Base-by-base conservation (phyloP, 2,329 filamentous ascomycete genomes). In the Colletotrichum incanum region DNA sequence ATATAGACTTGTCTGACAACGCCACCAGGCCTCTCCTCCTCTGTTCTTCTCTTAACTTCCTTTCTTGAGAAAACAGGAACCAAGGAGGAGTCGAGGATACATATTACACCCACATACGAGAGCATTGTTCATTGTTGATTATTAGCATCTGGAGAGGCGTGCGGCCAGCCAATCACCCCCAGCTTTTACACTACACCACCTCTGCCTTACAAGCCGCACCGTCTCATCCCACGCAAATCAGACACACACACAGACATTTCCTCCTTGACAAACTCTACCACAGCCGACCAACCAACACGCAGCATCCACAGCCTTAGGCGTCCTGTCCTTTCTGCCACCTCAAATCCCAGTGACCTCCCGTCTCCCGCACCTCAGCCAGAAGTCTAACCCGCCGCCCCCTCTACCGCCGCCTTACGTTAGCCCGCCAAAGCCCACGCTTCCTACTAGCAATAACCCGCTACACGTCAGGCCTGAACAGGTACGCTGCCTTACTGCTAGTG, bases 391-490 rank as follows among this genome's bases (percentile, higher is more conserved):
- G 28, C 39, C 23, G 26, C 49, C 37, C 37, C 37, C 28, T 20
- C 34, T 9, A 18, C 65, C 49, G 47, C 58, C 60, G 66, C 61
- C 67, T 61, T 71, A 67, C 63, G 63, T 70, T 71, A 67, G 58
- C 41, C 55, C 26, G 47, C 37, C 67, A 26, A 37, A 52, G 61
- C 34, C 18, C 31, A 63, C 47, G 34, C 60, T 47, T 52, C 14
- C 20, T 45, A 39, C 34, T 26, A 62, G 47, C 60, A 37, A 39
- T 14, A 50, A 39, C 45, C 60, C n/a, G 45, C 59, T 62, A 50
- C 45, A 23, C 34, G 37, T 62, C 45, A 18, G 60, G 60, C 60
- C 45, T 41, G 60, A 50, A 39, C 45, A 61, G 58, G 43, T 23
- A 47, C 28, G 18, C 58, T 26, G 20, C 58, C 41, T 61, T 37